A percentile compares a stretch with the other conserved stretches of the same genome.
Conservation (phyloP, 1,284 basidiomycete genomes). For the Chalciporus piperatoides region DNA sequence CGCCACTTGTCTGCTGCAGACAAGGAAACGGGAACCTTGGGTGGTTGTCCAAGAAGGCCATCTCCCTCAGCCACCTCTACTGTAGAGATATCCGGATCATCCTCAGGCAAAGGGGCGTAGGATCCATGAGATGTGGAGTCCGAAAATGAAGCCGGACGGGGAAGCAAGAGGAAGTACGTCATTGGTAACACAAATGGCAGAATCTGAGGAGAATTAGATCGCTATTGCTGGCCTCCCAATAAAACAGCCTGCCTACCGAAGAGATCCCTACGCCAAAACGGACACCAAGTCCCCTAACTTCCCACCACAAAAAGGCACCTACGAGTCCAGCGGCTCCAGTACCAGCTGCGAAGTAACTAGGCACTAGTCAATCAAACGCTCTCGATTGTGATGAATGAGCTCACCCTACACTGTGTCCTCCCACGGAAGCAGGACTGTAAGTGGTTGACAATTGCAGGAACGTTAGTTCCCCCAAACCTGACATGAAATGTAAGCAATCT, state of each 20-base stretch:
- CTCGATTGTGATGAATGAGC: conserved; percentile 15
- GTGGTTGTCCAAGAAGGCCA: conserved; percentile 28
- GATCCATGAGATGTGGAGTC: conserved; percentile 40
- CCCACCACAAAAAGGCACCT: conserved; percentile 95
- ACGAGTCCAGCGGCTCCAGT: conserved; percentile 94
- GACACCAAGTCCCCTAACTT: conserved; percentile 84
- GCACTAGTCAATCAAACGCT: background rate
- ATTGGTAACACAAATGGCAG: conserved; percentile 75
- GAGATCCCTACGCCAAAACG: conserved; percentile 79
- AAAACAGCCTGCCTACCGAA: conserved; percentile 45
- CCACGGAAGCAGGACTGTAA: conserved; percentile 65
- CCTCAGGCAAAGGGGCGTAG: conserved; percentile 54
- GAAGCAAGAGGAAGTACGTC: conserved; percentile 74
- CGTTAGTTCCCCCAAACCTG: conserved; percentile 90
- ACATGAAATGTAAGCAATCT: conserved; percentile 7
- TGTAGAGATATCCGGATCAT: conserved; percentile 39
- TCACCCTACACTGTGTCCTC: conserved; percentile 69
- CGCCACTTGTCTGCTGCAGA: conserved; percentile 70
- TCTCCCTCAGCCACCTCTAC: conserved; percentile 38
- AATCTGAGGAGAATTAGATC: conserved; percentile 44
- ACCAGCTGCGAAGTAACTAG: conserved; percentile 82
- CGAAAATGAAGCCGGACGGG: conserved; percentile 49
- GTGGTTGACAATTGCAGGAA: conserved; percentile 93
- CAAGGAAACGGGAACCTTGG: conserved; percentile 44
- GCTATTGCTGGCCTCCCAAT: background rate